A percentile compares a stretch with the other conserved stretches of the same genome.
These are phyloP conservation scores for Coniochaeta sp. DNA, from an alignment of 2,329 filamentous ascomycete species.

Conservation along the genomic window DNA sequence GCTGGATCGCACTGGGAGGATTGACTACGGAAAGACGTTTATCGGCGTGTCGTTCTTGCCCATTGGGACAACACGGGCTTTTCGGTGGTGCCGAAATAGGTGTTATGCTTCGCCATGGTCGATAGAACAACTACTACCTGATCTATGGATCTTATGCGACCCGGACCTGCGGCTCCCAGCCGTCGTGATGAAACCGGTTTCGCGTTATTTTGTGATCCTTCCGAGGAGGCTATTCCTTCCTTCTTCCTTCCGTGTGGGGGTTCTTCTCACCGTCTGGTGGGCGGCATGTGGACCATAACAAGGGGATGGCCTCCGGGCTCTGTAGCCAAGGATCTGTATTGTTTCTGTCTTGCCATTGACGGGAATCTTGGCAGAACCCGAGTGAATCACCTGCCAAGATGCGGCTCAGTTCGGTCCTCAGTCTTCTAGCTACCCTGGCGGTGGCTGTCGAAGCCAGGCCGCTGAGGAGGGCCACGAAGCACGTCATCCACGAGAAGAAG, in stretches of 20 bases:
- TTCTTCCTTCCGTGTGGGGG: neutral
- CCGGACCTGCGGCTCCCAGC: neutral
- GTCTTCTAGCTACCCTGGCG: conserved; percentile 22
- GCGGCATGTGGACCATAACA: neutral
- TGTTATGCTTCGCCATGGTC: neutral
- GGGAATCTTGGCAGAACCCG: conserved; percentile 3
- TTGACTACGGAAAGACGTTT: neutral
- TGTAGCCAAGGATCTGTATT: neutral
- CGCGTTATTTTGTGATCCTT: neutral
- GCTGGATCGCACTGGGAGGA: neutral
- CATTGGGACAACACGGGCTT: neutral
- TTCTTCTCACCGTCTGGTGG: neutral
- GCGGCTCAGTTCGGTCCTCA: conserved; percentile 13
- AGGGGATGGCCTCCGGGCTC: neutral
- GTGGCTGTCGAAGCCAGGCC: conserved; percentile 17
- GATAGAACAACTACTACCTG: neutral
- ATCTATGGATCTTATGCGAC: neutral
- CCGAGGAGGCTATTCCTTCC: neutral
- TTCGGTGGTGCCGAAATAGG: neutral
- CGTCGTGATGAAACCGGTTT: conserved; percentile 2
- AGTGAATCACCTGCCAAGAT: conserved; percentile 11
- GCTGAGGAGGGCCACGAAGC: conserved; percentile 7
- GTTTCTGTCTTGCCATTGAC: neutral
- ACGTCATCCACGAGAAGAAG: conserved; percentile 26
- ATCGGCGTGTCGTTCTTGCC: neutral